Evolutionary conservation across 805 yeast genomes (phyloP).

Genomic region (Candida silvatica): DNA sequence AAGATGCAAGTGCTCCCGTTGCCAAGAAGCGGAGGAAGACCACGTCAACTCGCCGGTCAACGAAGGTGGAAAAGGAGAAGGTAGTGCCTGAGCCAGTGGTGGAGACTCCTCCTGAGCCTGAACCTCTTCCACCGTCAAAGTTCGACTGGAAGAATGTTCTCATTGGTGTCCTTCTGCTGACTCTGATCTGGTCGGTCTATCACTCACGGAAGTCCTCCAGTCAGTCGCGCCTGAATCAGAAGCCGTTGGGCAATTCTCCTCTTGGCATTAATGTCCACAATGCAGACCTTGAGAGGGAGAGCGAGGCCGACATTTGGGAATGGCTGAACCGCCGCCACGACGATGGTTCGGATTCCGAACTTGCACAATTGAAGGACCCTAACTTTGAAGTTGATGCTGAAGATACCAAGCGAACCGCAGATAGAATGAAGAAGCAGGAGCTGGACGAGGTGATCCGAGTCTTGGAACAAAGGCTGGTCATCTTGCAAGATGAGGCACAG

Average conservation of each 20-base stretch:
- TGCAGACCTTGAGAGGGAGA: slow-evolving; percentile 32
- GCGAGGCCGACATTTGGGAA: slow-evolving; percentile 61
- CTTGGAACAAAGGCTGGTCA: slow-evolving; percentile 33
- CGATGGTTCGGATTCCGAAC: slow-evolving; percentile 1
- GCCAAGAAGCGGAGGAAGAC: no score
- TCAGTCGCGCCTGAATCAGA: not conserved
- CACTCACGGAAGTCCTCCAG: not conserved
- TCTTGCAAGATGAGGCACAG: slow-evolving; percentile 16
- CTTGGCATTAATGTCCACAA: slow-evolving; percentile 28
- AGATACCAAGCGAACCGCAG: not conserved
- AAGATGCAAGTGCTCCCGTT: no score
- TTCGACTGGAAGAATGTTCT: no score
- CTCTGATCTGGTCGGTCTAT: slow-evolving; percentile 13
- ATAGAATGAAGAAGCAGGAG: slow-evolving; percentile 30
- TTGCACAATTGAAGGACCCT: not conserved
- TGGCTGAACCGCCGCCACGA: slow-evolving; percentile 47
- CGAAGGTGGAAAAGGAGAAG: no score
- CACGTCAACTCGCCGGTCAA: no score
- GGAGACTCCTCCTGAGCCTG: no score
- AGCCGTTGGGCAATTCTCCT: slow-evolving; percentile 18
- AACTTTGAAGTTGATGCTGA: not conserved
- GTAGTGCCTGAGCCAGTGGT: no score
- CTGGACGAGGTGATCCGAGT: slow-evolving; percentile 36
- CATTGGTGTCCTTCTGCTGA: slow-evolving; percentile 11
- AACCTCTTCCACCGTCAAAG: no score